phyloP scores from a whole-genome alignment of 371 early-diverging fungal species.

The Batkoa obscura region DNA sequence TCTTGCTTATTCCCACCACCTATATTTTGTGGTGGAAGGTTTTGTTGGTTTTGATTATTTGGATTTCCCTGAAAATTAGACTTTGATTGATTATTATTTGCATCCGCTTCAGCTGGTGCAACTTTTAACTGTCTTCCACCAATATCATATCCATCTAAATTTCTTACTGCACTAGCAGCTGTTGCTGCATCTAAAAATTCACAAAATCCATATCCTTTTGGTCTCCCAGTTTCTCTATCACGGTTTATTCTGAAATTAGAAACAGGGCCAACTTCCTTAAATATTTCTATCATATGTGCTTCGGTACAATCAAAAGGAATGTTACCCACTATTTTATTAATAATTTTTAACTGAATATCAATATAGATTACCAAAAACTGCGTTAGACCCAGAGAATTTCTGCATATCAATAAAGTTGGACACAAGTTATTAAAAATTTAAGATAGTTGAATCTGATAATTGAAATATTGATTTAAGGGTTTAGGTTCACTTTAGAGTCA shows the following conservation, averaged over 20 bases:
- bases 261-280: conserved; percentile 77
- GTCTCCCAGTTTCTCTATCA: conserved; percentile 72
- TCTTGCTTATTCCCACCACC: no score
- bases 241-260: conserved; percentile 59
- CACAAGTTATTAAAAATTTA: no score
- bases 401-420: no score
- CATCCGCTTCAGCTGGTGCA: not conserved
- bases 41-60: not conserved
- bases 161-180: conserved; percentile 62
- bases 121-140: conserved; percentile 64
- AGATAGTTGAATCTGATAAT: no score
- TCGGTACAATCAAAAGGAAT: conserved; percentile 81
- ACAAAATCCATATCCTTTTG: conserved; percentile 81
- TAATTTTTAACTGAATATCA: not conserved
- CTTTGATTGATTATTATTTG: not conserved
- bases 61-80: not conserved
- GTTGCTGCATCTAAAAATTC: conserved; percentile 62
- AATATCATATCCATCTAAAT: conserved; percentile 62
- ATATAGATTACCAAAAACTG: conserved; percentile 9
- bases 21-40: not conserved
- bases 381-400: conserved; percentile 6
- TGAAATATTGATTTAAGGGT: no score
- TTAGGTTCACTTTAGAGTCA: no score
- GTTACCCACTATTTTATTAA: conserved; percentile 36
- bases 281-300: conserved; percentile 68